Percentiles rank a stretch among this genome's conserved stretches.
Evolutionary conservation across 306 rosid genomes (phyloP).

Genomic region (Mucuna pruriens): DNA sequence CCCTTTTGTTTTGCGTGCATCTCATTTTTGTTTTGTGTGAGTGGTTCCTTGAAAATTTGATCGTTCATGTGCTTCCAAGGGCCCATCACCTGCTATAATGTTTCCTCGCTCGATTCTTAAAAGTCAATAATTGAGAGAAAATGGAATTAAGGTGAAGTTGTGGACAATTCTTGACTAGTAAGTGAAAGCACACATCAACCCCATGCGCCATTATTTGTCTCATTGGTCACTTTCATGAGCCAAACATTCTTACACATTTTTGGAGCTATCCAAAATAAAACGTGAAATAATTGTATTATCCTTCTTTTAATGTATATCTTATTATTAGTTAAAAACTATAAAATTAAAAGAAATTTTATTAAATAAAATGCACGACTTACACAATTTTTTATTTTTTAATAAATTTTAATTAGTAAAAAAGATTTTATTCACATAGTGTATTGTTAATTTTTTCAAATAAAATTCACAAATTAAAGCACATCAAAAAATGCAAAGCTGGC

Average conservation of each 20-base stretch:
- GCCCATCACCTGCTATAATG: background rate
- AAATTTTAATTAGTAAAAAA: too few relatives aligned
- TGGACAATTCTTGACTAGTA: background rate
- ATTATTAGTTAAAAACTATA: too few relatives aligned
- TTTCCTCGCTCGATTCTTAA: background rate
- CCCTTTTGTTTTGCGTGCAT: too few relatives aligned
- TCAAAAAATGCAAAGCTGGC: background rate
- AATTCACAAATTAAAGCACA: too few relatives aligned
- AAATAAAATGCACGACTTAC: too few relatives aligned
- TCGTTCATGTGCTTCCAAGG: background rate
- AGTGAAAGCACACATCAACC: background rate
- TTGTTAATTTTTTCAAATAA: too few relatives aligned
- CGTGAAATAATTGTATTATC: too few relatives aligned
- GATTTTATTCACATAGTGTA: too few relatives aligned
- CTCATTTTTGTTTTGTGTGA: background rate
- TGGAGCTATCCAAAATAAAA: background rate
- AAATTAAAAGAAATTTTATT: too few relatives aligned
- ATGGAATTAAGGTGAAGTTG: background rate
- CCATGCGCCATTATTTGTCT: background rate
- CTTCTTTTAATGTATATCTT: too few relatives aligned
- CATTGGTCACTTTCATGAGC: background rate
- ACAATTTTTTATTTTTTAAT: too few relatives aligned
- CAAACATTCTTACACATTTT: background rate
- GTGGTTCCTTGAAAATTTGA: background rate
- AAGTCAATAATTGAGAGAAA: slow-evolving; percentile 3